These are phyloP conservation scores for Aspergillus sclerotiicarbonarius DNA, from an alignment of 495 filamentous ascomycete genomes.

Conservation along the genomic window DNA sequence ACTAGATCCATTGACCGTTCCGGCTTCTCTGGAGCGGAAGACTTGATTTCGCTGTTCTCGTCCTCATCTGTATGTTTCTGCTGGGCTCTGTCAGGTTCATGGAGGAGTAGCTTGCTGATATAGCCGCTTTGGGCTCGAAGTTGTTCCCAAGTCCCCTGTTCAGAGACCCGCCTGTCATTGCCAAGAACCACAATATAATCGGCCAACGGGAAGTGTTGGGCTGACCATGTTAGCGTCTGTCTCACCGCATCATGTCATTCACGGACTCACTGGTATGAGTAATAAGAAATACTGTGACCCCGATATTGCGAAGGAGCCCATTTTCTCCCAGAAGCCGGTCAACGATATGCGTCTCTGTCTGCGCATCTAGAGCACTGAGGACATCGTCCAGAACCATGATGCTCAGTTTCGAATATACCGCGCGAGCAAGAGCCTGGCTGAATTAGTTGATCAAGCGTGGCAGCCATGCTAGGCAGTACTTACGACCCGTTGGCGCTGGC, in stretches of 20 bases:
- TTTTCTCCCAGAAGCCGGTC: not conserved
- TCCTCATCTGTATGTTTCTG: not conserved
- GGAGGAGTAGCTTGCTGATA: not conserved
- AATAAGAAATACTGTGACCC: not conserved
- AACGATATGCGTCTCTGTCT: not conserved
- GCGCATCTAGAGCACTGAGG: not conserved
- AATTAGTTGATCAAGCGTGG: not conserved
- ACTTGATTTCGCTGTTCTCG: not conserved
- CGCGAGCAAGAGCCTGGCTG: not conserved
- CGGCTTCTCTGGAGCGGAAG: not conserved
- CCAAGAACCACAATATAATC: not conserved
- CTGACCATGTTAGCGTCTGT: not conserved
- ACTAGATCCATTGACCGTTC: not conserved
- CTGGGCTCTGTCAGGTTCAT: not conserved
- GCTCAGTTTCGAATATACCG: not conserved
- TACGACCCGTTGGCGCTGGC: not conserved
- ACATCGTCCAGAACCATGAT: not conserved
- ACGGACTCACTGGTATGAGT: not conserved
- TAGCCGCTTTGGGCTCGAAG: not conserved
- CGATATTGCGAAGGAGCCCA: not conserved
- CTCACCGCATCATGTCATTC: not conserved
- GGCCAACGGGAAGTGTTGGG: not conserved
- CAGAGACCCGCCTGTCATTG: not conserved
- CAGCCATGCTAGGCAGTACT: not conserved
- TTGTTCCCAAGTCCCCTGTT: not conserved